Evolutionary conservation across 1,284 basidiomycete species (phyloP).

Genomic region (Rhodotorula sp.): DNA sequence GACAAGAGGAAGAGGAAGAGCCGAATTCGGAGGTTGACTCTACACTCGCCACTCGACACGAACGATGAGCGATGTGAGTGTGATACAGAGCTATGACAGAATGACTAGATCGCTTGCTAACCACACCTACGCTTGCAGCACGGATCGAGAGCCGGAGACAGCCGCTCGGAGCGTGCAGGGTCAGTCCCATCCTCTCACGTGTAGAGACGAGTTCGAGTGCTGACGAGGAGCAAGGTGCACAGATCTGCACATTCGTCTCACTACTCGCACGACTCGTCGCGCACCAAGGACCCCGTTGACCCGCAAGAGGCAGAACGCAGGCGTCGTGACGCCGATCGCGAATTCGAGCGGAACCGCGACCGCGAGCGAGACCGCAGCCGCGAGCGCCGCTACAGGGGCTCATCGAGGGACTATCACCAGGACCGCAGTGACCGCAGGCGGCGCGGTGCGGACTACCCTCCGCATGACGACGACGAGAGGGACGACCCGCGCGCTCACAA

Average conservation of each 20-base stretch:
- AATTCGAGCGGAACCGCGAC: constrained; percentile 27
- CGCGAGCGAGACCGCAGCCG: constrained; percentile 10
- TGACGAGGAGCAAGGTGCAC: neutral
- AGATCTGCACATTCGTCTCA: constrained; percentile 10
- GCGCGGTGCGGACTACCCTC: neutral
- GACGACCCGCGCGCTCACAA: constrained; percentile 3
- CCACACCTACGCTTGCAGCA: neutral
- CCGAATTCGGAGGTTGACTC: neutral
- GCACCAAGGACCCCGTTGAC: constrained; percentile 7
- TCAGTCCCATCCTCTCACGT: neutral
- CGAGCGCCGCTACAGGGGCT: neutral
- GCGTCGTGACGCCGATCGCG: constrained; percentile 29
- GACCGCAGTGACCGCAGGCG: constrained; percentile 5
- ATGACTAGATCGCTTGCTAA: neutral
- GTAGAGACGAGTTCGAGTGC: neutral
- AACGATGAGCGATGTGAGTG: constrained; percentile 26
- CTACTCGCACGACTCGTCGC: constrained; percentile 26
- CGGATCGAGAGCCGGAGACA: constrained; percentile 3
- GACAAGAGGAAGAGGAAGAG: neutral
- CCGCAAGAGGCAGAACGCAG: constrained; percentile 2
- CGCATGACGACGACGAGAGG: neutral
- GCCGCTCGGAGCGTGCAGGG: constrained; percentile 23
- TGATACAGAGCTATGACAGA: no score
- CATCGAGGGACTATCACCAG: constrained; percentile 2
- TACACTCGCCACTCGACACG: neutral